phyloP scores from a whole-genome alignment of 1,139 yeast genomes.

The Kodamaea sp. region DNA sequence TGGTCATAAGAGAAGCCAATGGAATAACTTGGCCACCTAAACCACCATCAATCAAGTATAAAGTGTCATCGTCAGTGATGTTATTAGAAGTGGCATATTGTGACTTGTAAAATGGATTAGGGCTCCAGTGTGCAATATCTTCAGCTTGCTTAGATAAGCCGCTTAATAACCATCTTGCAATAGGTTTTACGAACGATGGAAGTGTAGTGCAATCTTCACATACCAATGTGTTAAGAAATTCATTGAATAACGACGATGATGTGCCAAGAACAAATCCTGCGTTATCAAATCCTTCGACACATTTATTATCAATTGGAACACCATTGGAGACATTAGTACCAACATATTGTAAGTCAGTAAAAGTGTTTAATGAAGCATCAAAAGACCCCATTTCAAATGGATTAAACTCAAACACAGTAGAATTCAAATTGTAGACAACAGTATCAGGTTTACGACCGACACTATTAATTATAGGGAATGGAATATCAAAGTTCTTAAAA shows the following conservation, averaged over 20 bases:
- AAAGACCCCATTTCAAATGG: slow-evolving; percentile 45
- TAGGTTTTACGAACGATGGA: slow-evolving; percentile 44
- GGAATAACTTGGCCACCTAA: slow-evolving; percentile 39
- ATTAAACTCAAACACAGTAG: slow-evolving; percentile 39
- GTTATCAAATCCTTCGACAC: slow-evolving; percentile 71
- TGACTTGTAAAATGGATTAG: slow-evolving; percentile 51
- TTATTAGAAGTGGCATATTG: slow-evolving; percentile 30
- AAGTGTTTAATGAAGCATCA: slow-evolving; percentile 37
- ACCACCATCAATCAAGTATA: slow-evolving; percentile 43
- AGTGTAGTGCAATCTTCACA: slow-evolving; percentile 45
- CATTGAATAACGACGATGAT: slow-evolving; percentile 74
- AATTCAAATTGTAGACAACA: slow-evolving; percentile 29
- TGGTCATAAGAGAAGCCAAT: slow-evolving; percentile 33
- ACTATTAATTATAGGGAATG: slow-evolving; percentile 37
- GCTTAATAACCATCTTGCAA: slow-evolving; percentile 42
- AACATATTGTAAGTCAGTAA: slow-evolving; percentile 35
- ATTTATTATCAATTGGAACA: slow-evolving; percentile 27
- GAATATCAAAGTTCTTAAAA: slow-evolving; percentile 36
- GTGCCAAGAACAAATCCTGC: slow-evolving; percentile 77
- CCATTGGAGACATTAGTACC: slow-evolving; percentile 36
- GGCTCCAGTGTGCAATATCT: slow-evolving; percentile 42
- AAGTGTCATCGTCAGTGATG: slow-evolving; percentile 29
- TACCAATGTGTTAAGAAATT: slow-evolving; percentile 58
- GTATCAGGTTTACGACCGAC: slow-evolving; percentile 38
- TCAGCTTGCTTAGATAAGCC: slow-evolving; percentile 38